phyloP scores from a whole-genome alignment of 2,329 filamentous ascomycete genomes.

The Didymella arachidicola region DNA sequence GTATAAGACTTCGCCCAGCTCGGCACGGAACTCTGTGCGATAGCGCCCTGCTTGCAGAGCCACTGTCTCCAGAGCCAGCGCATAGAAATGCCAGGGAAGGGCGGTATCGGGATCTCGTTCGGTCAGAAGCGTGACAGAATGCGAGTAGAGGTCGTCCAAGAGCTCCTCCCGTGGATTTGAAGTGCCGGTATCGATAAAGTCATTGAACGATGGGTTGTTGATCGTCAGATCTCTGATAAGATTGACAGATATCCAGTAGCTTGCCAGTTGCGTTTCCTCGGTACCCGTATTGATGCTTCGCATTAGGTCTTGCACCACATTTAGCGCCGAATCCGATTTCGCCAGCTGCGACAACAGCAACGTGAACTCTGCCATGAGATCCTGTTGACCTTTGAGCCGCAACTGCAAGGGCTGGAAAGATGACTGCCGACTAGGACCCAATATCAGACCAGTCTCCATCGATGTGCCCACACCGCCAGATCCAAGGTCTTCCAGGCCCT shows the following conservation, averaged over 20 bases:
- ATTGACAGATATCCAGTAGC: constrained; percentile 82
- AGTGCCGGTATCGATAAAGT: constrained; percentile 67
- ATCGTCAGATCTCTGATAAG: constrained; percentile 68
- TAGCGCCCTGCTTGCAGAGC: constrained; percentile 76
- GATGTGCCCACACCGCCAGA: constrained; percentile 14
- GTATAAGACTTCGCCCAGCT: constrained; percentile 90
- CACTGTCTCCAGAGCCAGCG: constrained; percentile 81
- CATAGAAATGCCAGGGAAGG: constrained; percentile 75
- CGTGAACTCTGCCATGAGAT: constrained; percentile 69
- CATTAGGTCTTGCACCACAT: constrained; percentile 71
- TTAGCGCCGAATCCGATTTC: constrained; percentile 52
- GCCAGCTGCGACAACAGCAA: constrained; percentile 65
- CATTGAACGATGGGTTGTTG: constrained; percentile 65
- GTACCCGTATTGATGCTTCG: constrained; percentile 66
- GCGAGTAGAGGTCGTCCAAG: constrained; percentile 72
- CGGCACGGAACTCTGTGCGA: constrained; percentile 74
- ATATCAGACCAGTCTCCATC: constrained; percentile 27
- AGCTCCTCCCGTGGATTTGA: constrained; percentile 41
- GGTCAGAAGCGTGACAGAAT: constrained; percentile 69
- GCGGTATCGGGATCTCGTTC: constrained; percentile 47
- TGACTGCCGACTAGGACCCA: constrained; percentile 30
- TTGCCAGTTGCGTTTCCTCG: constrained; percentile 69
- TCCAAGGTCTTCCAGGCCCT: constrained; percentile 31
- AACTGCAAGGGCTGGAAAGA: constrained; percentile 67
- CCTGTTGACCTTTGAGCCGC: constrained; percentile 68